Base-by-base conservation (phyloP, 2,329 filamentous ascomycete genomes). In the Fusarium sp. region DNA sequence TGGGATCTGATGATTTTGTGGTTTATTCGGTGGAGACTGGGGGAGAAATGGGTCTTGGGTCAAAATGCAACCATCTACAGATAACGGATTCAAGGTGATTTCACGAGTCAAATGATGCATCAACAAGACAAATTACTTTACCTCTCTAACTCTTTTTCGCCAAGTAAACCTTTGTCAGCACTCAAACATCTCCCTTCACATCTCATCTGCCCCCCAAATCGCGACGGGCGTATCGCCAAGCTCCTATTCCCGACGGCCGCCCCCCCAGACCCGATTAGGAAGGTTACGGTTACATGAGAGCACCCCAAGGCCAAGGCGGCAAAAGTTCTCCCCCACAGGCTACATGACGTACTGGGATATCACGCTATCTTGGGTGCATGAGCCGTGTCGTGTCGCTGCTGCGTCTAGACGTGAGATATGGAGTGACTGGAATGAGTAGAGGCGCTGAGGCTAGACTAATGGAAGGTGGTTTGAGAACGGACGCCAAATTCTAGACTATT, bases 231-330 rank as follows among this genome's bases (percentile, higher is more conserved):
- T 63, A 59, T 20, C 45, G n/a, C 31, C 20, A 20, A 35, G n/a
- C 9, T 16, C 33, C 35, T 65, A 73, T 75, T 73, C 7, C 69
- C 73, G 58, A 20, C 31, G 52, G 29, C 20, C 33, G 20, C 48
- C 59, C 3, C 3, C 7, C 22, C 31, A 70, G 62, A 50, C 72
- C 56, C 10, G 1, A 64, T 65, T 74, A 68, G 73, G 73, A 76
- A 75, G 69, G 73, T 75, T 74, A 66, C 73, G 11, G 73, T 71
- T 76, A 48, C 73, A 75, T 75, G 69, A 45, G 6, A 37, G 10
- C 41, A 20, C 9, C 29, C 9, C 29, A 31, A 31, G 29, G 29
- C 29, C 48, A 52, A 33, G 50, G 50, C 41, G 52, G 41, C 56
- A 37, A 39, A 62, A 27, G 20, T 33, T 13, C 24, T 39, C 35